phyloP scores from a whole-genome alignment of 345 rosid genomes.

The Dovyalis caffra region DNA sequence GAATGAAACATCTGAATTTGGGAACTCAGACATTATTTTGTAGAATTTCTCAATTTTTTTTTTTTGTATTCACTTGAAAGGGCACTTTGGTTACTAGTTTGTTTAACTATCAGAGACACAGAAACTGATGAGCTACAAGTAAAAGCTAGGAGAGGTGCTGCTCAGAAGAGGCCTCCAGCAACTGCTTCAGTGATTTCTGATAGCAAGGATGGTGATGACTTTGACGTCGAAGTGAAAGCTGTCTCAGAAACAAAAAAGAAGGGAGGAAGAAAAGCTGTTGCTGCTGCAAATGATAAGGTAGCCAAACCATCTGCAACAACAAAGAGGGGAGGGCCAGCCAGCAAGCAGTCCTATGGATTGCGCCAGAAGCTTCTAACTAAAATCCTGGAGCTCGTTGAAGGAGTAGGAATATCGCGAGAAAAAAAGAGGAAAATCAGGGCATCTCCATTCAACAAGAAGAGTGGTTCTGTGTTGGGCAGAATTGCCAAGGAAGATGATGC shows the following conservation, averaged over 20 bases:
- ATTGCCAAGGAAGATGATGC: no score
- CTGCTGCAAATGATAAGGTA: constrained; percentile 20
- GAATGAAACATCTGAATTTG: no score
- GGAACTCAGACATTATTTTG: no score
- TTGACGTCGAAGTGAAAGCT: constrained; percentile 31
- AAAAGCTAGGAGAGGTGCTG: constrained; percentile 42
- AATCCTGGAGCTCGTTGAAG: constrained; percentile 53
- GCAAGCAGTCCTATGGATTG: constrained; percentile 33
- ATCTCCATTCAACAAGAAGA: constrained; percentile 90
- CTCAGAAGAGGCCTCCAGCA: constrained; percentile 35
- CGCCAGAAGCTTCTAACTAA: constrained; percentile 57
- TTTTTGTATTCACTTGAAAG: not conserved
- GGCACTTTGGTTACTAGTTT: not conserved
- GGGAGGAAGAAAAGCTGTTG: constrained; percentile 24
- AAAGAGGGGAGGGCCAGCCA: constrained; percentile 63
- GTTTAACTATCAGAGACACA: constrained; percentile 35
- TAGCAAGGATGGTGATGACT: constrained; percentile 34
- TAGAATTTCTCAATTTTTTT: not conserved
- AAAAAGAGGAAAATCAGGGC: constrained; percentile 87
- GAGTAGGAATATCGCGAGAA: constrained; percentile 59
- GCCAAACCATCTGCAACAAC: constrained; percentile 58
- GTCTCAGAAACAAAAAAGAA: constrained; percentile 36
- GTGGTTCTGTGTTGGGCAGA: constrained; percentile 64
- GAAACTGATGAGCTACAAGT: constrained; percentile 41
- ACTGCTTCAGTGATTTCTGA: constrained; percentile 36